Percentiles rank a stretch among this genome's conserved stretches.
phyloP scores from a whole-genome alignment of 495 filamentous ascomycete genomes.

The Xylaria acuta region DNA sequence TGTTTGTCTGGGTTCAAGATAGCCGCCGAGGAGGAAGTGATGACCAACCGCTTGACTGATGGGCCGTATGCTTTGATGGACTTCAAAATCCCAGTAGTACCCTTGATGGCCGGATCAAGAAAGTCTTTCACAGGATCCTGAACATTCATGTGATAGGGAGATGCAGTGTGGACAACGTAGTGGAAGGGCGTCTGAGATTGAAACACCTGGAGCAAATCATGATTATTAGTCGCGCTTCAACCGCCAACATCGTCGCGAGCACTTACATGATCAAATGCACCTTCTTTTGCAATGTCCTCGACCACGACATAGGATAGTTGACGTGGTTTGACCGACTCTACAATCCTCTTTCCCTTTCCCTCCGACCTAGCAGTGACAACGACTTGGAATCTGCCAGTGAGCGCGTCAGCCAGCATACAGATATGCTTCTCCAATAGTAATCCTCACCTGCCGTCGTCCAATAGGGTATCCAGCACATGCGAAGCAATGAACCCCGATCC shows the following conservation, averaged over 20 bases:
- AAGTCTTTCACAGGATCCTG: slow-evolving; percentile 47
- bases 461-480: slow-evolving; percentile 45
- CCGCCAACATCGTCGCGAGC: not conserved
- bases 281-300: slow-evolving; percentile 38
- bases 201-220: slow-evolving; percentile 29
- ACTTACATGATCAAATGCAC: slow-evolving; percentile 45
- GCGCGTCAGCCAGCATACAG: slow-evolving; percentile 5
- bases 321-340: slow-evolving; percentile 37
- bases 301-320: slow-evolving; percentile 42
- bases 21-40: slow-evolving; percentile 51
- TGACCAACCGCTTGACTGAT: slow-evolving; percentile 46
- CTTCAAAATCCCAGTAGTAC: slow-evolving; percentile 46
- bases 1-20: slow-evolving; percentile 43
- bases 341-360: slow-evolving; percentile 44
- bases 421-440: not conserved
- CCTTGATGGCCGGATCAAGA: slow-evolving; percentile 50
- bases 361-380: slow-evolving; percentile 46
- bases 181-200: slow-evolving; percentile 39
- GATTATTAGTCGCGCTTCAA: not conserved
- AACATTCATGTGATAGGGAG: slow-evolving; percentile 44
- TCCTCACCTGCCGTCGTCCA: slow-evolving; percentile 39
- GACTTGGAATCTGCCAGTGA: slow-evolving; percentile 39
- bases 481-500: slow-evolving; percentile 52
- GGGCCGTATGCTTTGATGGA: slow-evolving; percentile 42
- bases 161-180: slow-evolving; percentile 52